A percentile compares a stretch with the other conserved stretches of the same genome.
Evolutionary conservation across 768 basidiomycete genomes (phyloP).

Genomic region (Filobasidium wieringae): DNA sequence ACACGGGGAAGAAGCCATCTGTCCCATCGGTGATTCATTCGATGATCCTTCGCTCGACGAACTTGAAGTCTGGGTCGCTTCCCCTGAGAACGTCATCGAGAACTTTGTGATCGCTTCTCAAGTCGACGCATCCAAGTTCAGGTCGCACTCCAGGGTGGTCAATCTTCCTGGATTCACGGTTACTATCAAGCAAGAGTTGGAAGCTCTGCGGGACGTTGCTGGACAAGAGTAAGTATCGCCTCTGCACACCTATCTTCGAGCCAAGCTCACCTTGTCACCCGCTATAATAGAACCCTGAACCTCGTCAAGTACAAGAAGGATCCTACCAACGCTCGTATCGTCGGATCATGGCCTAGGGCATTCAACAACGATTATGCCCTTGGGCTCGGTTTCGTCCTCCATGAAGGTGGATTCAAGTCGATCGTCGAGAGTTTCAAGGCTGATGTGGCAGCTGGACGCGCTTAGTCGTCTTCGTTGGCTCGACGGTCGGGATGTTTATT

Average conservation of each 20-base stretch:
- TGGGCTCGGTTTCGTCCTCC: conserved; percentile 31
- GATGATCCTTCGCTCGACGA: conserved; percentile 26
- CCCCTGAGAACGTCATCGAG: conserved; percentile 32
- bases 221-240: conserved; percentile 23
- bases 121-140: conserved; percentile 30
- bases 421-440: conserved; percentile 36
- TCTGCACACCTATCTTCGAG: no score
- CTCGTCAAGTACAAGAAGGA: conserved; percentile 36
- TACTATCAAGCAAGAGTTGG: conserved; percentile 32
- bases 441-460: conserved; percentile 30
- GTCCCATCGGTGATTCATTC: conserved; percentile 43
- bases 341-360: conserved; percentile 34
- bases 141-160: conserved; percentile 29
- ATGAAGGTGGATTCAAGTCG: conserved; percentile 36
- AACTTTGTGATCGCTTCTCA: conserved; percentile 39
- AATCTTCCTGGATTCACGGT: conserved; percentile 37
- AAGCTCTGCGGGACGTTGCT: conserved; percentile 31
- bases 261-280: not conserved
- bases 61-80: conserved; percentile 34
- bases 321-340: conserved; percentile 35
- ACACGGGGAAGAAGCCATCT: conserved; percentile 45
- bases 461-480: conserved; percentile 14
- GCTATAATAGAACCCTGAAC: conserved; percentile 21
- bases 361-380: conserved; percentile 35
- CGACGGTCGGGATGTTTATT: no score